Evolutionary conservation across 192 early-diverging fungal species (phyloP).

Genomic region (Umbelopsis ramanniana): DNA sequence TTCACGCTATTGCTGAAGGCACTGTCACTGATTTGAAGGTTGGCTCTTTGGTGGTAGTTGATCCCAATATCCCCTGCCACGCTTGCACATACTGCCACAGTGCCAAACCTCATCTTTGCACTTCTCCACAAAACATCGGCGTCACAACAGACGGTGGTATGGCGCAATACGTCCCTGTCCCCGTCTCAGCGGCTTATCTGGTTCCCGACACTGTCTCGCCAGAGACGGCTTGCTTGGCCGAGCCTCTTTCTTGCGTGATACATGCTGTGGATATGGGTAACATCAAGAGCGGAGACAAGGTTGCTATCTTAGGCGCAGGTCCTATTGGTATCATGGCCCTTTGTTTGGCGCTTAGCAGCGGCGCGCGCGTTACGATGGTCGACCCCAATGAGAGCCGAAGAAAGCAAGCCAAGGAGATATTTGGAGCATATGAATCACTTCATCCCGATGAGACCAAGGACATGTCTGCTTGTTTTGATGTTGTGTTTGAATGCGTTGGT

Average conservation of each 20-base stretch:
- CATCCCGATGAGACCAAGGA: conserved; percentile 30
- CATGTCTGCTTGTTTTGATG: conserved; percentile 40
- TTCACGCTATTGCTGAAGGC: conserved; percentile 47
- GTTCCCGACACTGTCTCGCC: conserved; percentile 40
- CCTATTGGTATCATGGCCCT: conserved; percentile 59
- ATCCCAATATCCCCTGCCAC: conserved; percentile 55
- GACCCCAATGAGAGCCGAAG: conserved; percentile 50
- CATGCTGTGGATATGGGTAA: conserved; percentile 53
- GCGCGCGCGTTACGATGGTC: conserved; percentile 46
- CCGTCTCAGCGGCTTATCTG: conserved; percentile 37
- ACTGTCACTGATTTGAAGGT: conserved; percentile 32
- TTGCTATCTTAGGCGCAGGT: conserved; percentile 51
- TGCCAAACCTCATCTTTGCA: conserved; percentile 51
- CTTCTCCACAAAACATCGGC: conserved; percentile 44
- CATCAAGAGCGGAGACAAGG: conserved; percentile 49
- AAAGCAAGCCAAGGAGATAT: conserved; percentile 33
- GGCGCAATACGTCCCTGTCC: conserved; percentile 51
- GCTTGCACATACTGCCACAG: conserved; percentile 51
- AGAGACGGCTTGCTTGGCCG: conserved; percentile 51
- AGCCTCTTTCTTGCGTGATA: conserved; percentile 57
- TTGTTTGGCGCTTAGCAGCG: conserved; percentile 40
- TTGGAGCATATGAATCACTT: conserved; percentile 34
- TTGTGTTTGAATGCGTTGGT: conserved; percentile 58
- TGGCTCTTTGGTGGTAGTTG: conserved; percentile 51
- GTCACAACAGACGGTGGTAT: conserved; percentile 58